Base-by-base conservation (phyloP, 2,329 filamentous ascomycete genomes). In the Paracorniculantispora psalliotae region DNA sequence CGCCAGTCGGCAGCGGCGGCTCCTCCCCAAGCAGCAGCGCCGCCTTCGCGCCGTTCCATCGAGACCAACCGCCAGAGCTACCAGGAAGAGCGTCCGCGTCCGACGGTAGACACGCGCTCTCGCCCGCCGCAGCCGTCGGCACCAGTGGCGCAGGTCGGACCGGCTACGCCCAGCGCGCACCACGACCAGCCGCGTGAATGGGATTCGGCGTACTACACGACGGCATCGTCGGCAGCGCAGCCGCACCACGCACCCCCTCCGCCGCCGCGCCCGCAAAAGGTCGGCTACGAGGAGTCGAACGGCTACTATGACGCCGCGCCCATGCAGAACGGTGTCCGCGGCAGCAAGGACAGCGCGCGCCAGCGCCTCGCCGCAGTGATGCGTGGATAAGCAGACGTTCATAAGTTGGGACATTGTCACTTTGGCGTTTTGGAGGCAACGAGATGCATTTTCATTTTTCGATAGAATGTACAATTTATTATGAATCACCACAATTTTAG, bases 231-330 rank as follows among this genome's bases (percentile, higher is more conserved):
- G 9, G 21, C 47, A 39, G 61, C 63, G 43, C 61, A 64, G 33
- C 61, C 65, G 21, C 65, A 62, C 21, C 62, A 65, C 13, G 67
- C 67, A 2, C 70, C 73, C 33, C 70, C 72, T 1, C 72, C 73
- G 2, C 73, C 73, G 6, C 73, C 73, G 2, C 70, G 72, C 3
- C 73, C 73, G 4, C 70, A 70, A 48, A 75, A 75, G 65, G 67
- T 74, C 21, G 70, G 68, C 46, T 61, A 72, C 15, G 70, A 71
- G n/a, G 71, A 74, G 23, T 51, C 66, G 2, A 71, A 73, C 58
- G 61, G 66, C 1, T 73, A 68, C 57, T 71, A 73, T 28, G 70
- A 74, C 15, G 47, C 64, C 3, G 59, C 63, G 44, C 63, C 70
- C 17, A 54, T 28, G 3, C 66, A 66, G 35, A 60, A 63, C 35